phyloP scores from a whole-genome alignment of 441 rosid species.

The Arabidopsis lyrata region DNA sequence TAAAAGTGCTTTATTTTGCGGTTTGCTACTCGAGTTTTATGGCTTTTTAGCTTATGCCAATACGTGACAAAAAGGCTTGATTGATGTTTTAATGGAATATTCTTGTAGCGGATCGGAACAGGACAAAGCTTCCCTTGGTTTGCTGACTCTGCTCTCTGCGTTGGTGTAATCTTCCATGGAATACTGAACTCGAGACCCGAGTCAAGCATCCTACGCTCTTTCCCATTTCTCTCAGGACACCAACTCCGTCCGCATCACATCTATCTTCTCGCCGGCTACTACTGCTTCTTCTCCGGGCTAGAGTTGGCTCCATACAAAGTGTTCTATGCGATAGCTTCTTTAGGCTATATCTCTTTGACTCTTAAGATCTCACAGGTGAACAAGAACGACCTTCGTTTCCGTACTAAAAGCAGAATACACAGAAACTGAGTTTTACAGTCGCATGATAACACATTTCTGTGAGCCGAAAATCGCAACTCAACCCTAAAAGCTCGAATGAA shows the following conservation, averaged over 20 bases:
- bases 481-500: slow-evolving; percentile 22
- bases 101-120: slow-evolving; percentile 81
- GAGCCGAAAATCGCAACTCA: not conserved
- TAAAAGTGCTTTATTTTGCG: not conserved
- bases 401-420: slow-evolving; percentile 80
- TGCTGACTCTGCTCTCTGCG: slow-evolving; percentile 76
- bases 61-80: not conserved
- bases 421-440: slow-evolving; percentile 53
- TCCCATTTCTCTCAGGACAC: slow-evolving; percentile 54
- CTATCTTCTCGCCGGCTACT: slow-evolving; percentile 75
- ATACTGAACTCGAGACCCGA: slow-evolving; percentile 67
- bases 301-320: slow-evolving; percentile 79
- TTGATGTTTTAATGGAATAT: slow-evolving; percentile 15
- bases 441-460: slow-evolving; percentile 1
- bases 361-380: slow-evolving; percentile 60
- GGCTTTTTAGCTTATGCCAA: slow-evolving; percentile 1
- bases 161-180: slow-evolving; percentile 83
- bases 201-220: slow-evolving; percentile 59
- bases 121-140: slow-evolving; percentile 87
- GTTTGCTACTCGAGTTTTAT: not conserved
- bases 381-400: slow-evolving; percentile 62
- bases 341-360: slow-evolving; percentile 67
- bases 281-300: slow-evolving; percentile 77
- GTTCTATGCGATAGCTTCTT: slow-evolving; percentile 77
- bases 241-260: slow-evolving; percentile 61